Conservation (phyloP, 495 filamentous ascomycete genomes). For the Aspergillus bridgeri region DNA sequence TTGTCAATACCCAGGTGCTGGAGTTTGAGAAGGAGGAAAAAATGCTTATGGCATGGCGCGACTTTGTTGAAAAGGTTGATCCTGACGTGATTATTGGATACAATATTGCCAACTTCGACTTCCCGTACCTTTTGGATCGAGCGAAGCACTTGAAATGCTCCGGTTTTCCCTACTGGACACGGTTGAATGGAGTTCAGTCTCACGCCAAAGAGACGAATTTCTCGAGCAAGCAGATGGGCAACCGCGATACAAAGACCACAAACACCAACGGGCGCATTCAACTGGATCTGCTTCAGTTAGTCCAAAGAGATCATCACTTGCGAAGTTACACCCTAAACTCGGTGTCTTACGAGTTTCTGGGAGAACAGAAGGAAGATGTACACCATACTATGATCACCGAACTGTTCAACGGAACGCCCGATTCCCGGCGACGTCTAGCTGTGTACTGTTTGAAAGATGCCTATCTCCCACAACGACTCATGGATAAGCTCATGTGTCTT, state of each 20-base stretch:
- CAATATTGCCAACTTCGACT: slow-evolving; percentile 99
- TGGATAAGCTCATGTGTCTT: slow-evolving; percentile 97
- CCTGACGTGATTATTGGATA: slow-evolving; percentile 98
- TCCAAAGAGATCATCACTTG: slow-evolving; percentile 91
- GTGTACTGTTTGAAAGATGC: slow-evolving; percentile 99
- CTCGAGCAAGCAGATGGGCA: slow-evolving; percentile 98
- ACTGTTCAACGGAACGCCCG: slow-evolving; percentile 89
- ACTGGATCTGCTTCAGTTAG: slow-evolving; percentile 85
- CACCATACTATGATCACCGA: slow-evolving; percentile 99
- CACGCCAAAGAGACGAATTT: slow-evolving; percentile 74
- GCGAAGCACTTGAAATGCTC: slow-evolving; percentile 75
- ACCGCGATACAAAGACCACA: slow-evolving; percentile 85
- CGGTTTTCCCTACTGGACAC: slow-evolving; percentile 80
- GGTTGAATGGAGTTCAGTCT: slow-evolving; percentile 63
- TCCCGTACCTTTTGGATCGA: slow-evolving; percentile 90
- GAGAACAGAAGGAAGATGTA: slow-evolving; percentile 98
- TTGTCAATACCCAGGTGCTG: slow-evolving; percentile 91
- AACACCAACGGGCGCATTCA: slow-evolving; percentile 94
- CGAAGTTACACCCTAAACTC: slow-evolving; percentile 97
- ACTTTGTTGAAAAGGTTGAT: slow-evolving; percentile 88
- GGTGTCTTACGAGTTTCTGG: slow-evolving; percentile 92
- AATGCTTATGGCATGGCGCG: slow-evolving; percentile 84
- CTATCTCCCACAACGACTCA: slow-evolving; percentile 86
- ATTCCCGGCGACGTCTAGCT: slow-evolving; percentile 83
- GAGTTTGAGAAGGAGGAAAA: slow-evolving; percentile 74